Conservation (phyloP, 441 rosid genomes). For the Dalechampia spathulata region DNA sequence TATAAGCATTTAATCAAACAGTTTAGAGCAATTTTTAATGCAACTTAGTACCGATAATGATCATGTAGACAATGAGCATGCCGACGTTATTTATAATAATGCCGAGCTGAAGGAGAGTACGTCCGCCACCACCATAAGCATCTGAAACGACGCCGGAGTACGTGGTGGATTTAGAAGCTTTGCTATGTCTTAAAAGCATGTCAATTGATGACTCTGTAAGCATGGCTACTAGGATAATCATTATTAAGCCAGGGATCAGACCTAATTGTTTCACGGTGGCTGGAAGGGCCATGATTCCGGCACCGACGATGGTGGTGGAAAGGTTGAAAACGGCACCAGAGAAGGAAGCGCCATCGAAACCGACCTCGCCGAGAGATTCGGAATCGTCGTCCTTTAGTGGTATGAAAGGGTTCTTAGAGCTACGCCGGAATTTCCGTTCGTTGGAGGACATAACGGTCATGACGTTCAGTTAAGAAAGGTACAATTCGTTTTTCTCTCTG, state of each 20-base stretch:
- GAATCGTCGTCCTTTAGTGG: conserved; percentile 23
- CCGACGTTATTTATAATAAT: conserved; percentile 55
- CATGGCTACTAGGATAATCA: conserved; percentile 37
- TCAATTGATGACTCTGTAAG: conserved; percentile 46
- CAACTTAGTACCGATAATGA: conserved; percentile 45
- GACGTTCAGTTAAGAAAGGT: no score
- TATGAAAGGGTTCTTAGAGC: conserved; percentile 33
- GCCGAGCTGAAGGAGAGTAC: conserved; percentile 44
- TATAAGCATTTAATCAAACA: no score
- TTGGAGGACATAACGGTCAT: conserved; percentile 29
- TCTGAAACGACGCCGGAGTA: conserved; percentile 48
- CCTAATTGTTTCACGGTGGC: conserved; percentile 53
- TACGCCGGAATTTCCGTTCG: conserved; percentile 40
- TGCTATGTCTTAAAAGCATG: conserved; percentile 41
- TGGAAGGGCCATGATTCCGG: conserved; percentile 65
- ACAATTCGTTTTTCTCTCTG: no score
- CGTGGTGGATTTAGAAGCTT: conserved; percentile 39
- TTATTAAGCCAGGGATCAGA: conserved; percentile 38
- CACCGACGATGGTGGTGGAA: conserved; percentile 57
- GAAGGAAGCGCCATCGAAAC: conserved; percentile 43
- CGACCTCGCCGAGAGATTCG: conserved; percentile 18
- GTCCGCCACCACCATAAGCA: conserved; percentile 37
- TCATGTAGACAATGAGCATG: conserved; percentile 60
- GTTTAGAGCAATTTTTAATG: no score
- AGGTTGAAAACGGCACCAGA: conserved; percentile 57